A percentile compares a stretch with the other conserved stretches of the same genome.
Evolutionary conservation across 768 basidiomycete genomes (phyloP).

Genomic region (Tubosaeta brunneosetosa): DNA sequence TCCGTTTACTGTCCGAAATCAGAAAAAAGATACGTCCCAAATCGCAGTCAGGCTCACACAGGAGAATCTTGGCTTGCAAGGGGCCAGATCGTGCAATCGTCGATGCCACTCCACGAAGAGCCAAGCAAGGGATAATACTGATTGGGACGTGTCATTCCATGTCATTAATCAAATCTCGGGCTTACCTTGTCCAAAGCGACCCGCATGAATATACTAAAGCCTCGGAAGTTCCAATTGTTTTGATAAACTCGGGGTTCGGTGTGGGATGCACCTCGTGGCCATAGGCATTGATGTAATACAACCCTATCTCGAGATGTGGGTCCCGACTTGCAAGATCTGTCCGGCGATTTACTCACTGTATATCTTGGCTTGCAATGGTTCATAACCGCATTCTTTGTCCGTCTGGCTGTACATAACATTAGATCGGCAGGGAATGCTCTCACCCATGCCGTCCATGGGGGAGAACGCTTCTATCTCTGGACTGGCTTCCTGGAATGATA

Average conservation of each 20-base stretch:
- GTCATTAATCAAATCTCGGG: slow-evolving; percentile 1
- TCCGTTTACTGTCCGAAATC: slow-evolving; percentile 62
- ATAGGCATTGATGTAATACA: slow-evolving; percentile 89
- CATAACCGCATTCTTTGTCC: slow-evolving; percentile 47
- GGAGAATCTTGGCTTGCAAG: slow-evolving; percentile 76
- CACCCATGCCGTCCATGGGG: slow-evolving; percentile 53
- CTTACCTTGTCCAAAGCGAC: slow-evolving; percentile 88
- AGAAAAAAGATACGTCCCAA: background rate
- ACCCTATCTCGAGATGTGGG: slow-evolving; percentile 38
- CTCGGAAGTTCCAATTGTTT: slow-evolving; percentile 54
- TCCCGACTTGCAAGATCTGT: slow-evolving; percentile 9
- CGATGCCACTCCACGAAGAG: slow-evolving; percentile 72
- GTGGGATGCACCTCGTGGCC: slow-evolving; percentile 89
- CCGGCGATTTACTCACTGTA: slow-evolving; percentile 44
- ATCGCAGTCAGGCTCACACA: slow-evolving; percentile 50
- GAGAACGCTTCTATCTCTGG: slow-evolving; percentile 37
- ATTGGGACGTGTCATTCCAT: slow-evolving; percentile 6
- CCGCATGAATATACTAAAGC: slow-evolving; percentile 89
- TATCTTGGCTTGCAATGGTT: slow-evolving; percentile 57
- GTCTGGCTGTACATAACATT: slow-evolving; percentile 65
- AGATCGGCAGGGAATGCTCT: slow-evolving; percentile 40
- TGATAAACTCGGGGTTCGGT: slow-evolving; percentile 78
- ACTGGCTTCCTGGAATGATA: slow-evolving; percentile 28
- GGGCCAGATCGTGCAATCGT: slow-evolving; percentile 70
- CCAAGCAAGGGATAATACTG: slow-evolving; percentile 90